Percentiles rank a stretch among this genome's conserved stretches.
Evolutionary conservation across 2,329 filamentous ascomycete species (phyloP).

Genomic region (Fusarium sp.): DNA sequence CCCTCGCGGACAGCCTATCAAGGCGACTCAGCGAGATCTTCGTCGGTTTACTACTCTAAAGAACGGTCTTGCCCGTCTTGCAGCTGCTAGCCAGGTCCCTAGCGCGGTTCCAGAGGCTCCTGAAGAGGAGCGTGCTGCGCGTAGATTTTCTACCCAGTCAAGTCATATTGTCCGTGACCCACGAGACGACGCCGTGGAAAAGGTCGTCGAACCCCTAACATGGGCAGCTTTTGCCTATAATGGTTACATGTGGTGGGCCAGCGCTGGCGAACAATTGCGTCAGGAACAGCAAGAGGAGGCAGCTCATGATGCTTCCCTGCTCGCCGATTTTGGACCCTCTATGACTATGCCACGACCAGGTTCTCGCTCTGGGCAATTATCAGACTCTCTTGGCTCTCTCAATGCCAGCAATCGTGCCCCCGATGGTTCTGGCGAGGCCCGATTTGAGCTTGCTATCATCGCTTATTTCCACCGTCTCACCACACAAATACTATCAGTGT

Average conservation of each 20-base stretch:
- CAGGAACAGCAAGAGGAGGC: slow-evolving; percentile 68
- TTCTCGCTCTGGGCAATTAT: slow-evolving; percentile 48
- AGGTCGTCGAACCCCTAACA: slow-evolving; percentile 68
- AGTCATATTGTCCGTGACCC: slow-evolving; percentile 47
- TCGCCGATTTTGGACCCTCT: slow-evolving; percentile 59
- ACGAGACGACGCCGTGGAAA: slow-evolving; percentile 60
- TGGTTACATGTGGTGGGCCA: slow-evolving; percentile 92
- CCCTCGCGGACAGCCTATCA: slow-evolving; percentile 71
- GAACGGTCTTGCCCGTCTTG: slow-evolving; percentile 65
- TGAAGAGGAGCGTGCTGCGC: slow-evolving; percentile 37
- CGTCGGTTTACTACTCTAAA: slow-evolving; percentile 78
- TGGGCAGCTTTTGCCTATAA: slow-evolving; percentile 82
- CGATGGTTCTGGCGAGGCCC: slow-evolving; percentile 55
- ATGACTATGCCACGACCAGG: slow-evolving; percentile 45
- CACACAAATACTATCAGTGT: slow-evolving; percentile 67
- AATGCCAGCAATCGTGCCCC: slow-evolving; percentile 47
- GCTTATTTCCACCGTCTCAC: slow-evolving; percentile 85
- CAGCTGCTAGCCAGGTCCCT: slow-evolving; percentile 31
- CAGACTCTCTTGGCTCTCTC: slow-evolving; percentile 58
- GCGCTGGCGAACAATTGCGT: slow-evolving; percentile 76
- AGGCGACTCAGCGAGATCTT: slow-evolving; percentile 90
- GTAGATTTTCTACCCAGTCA: slow-evolving; percentile 43
- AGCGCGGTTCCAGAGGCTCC: slow-evolving; percentile 43
- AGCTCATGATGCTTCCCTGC: slow-evolving; percentile 63
- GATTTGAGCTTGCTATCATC: slow-evolving; percentile 75